Evolutionary conservation across 1,139 yeast genomes (phyloP), one percentile per base, ranked within the genome.

Genomic region (Kurtzmaniella quercitrusa): DNA sequence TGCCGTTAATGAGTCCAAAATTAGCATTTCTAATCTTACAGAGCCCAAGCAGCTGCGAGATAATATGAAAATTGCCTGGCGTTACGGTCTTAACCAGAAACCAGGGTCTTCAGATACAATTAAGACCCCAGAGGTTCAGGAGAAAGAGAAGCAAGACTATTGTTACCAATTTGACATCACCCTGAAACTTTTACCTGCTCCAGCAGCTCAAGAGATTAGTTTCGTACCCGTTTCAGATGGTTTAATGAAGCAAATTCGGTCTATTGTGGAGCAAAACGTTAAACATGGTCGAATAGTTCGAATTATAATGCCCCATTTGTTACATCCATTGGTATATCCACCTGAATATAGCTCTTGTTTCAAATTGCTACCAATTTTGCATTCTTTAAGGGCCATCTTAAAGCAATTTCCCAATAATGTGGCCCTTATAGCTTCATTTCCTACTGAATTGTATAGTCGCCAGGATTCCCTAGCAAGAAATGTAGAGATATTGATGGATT

Each of bases 1-100:
- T 3, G 60, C 66, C 21, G 78, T 75, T 46, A 79, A 84, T 48
- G 84, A 84, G 54, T 69, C 79, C 7, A 80, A 81, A 55, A 62
- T 86, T 4, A 81, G 88, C 44, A 91, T 86, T 3, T 79, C 84
- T 29, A 86, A 86, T 55, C 58, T 85, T 52, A 65, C 80, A 4
- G 71, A 38, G 9, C 70, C 44, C 47, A 50, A 37, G 34, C 50
- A 37, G 34, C 45, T 44, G 42, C 39, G 25, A 36, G 38, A 41
- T 10, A 87, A 84, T 51, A 63, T 88, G 70, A 85, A 82, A 58
- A 88, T 88, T 54, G 95, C 96, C 1, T 88, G 96, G 96, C 77
- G 95, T 55, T 88, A 88, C 54, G 89, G 89, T 0, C 60, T 82
- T 43, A 75, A 73, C 38, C 77, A 77, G 45, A 75, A 65, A 44